A percentile compares a stretch with the other conserved stretches of the same genome.
Conservation (phyloP, 1,284 basidiomycete species). For the Rhodotorula sp. region DNA sequence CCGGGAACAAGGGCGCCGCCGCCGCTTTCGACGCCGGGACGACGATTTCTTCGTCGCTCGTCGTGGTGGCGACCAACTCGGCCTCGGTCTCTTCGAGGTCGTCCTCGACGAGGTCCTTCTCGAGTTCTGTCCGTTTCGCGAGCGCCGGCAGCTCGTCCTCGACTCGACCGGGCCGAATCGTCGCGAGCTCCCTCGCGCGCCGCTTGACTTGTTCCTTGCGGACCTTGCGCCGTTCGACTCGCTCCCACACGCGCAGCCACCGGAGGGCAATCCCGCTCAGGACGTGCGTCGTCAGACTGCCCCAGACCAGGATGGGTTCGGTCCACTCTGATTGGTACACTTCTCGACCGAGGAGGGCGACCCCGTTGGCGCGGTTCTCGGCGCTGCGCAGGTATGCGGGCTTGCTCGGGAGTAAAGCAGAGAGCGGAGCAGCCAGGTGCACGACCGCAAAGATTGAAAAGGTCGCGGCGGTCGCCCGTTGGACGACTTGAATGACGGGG, state of each 20-base stretch:
- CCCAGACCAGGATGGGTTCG: constrained; percentile 41
- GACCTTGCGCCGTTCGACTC: constrained; percentile 21
- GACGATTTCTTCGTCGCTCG: constrained; percentile 20
- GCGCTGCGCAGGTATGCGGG: constrained; percentile 11
- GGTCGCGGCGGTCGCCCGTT: constrained; percentile 30
- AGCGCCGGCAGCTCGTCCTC: background rate
- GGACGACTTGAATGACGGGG: constrained; percentile 17
- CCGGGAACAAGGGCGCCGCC: background rate
- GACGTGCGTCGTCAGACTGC: constrained; percentile 36
- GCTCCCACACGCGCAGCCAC: constrained; percentile 13
- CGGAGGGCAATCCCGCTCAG: constrained; percentile 29
- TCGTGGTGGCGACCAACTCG: constrained; percentile 12
- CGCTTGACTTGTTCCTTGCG: constrained; percentile 11
- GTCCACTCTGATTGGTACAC: constrained; percentile 39
- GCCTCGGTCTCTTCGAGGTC: constrained; percentile 21
- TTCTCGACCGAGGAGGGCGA: constrained; percentile 42
- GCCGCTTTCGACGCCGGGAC: constrained; percentile 9
- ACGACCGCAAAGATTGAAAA: constrained; percentile 41
- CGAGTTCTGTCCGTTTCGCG: background rate
- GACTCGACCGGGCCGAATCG: background rate
- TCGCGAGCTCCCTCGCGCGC: constrained; percentile 8
- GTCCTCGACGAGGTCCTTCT: constrained; percentile 13
- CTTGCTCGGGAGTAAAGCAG: constrained; percentile 26
- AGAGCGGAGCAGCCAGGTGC: constrained; percentile 39
- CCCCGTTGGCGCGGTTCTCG: constrained; percentile 34